Conservation (phyloP, 495 filamentous ascomycete species). For the Podospora tetraspora region DNA sequence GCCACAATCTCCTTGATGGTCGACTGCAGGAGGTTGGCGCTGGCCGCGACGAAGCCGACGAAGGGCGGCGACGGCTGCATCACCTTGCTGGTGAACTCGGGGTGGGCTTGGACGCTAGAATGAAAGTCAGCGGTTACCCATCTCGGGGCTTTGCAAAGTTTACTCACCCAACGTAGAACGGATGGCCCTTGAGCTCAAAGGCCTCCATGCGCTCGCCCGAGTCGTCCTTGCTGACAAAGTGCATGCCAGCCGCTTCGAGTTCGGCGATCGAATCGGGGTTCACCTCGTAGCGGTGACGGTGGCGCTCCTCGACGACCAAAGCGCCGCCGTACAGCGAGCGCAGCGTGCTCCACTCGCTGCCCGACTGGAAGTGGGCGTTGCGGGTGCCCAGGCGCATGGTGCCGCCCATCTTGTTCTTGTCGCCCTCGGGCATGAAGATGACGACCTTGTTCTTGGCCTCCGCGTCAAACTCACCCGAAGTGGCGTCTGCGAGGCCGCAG, state of each 20-base stretch:
- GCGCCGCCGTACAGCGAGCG: slow-evolving; percentile 65
- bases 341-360: slow-evolving; percentile 74
- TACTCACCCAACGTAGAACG: slow-evolving; percentile 66
- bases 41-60: slow-evolving; percentile 79
- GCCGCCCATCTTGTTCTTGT: slow-evolving; percentile 65
- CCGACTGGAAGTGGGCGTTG: slow-evolving; percentile 67
- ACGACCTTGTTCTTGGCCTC: slow-evolving; percentile 57
- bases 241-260: slow-evolving; percentile 53
- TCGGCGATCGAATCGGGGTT: slow-evolving; percentile 60
- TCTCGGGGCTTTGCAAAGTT: not conserved
- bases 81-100: slow-evolving; percentile 18
- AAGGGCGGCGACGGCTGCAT: slow-evolving; percentile 66
- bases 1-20: not conserved
- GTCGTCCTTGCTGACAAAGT: slow-evolving; percentile 76
- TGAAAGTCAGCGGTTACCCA: not conserved
- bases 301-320: slow-evolving; percentile 55
- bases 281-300: slow-evolving; percentile 72
- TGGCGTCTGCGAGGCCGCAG: slow-evolving; percentile 55
- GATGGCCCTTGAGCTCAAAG: slow-evolving; percentile 82
- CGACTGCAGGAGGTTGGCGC: not conserved
- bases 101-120: slow-evolving; percentile 20
- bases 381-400: slow-evolving; percentile 88
- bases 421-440: slow-evolving; percentile 84
- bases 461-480: slow-evolving; percentile 61
- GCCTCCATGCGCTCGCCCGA: slow-evolving; percentile 84